Base-by-base conservation (phyloP, 495 filamentous ascomycete genomes). In the Lasiosphaeria ovina region DNA sequence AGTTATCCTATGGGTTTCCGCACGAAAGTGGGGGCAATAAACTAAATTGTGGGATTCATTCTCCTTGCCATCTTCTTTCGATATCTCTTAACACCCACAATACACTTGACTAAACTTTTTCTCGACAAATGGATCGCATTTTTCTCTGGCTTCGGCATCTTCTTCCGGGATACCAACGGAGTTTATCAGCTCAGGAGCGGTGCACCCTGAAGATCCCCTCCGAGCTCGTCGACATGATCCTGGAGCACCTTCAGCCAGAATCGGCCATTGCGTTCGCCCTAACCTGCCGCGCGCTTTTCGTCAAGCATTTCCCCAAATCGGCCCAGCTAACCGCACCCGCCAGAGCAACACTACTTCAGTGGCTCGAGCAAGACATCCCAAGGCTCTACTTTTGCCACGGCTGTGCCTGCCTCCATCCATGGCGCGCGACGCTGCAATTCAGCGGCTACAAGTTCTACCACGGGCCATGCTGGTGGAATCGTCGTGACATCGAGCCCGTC, bases 251-350 rank as follows among this genome's bases (percentile, higher is more conserved):
- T 42, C 45, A 6, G 33, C 56, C 47, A 24, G 56, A 58, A 51
- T 58, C 56, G n/a, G 45, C 16, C 45, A 51, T 58, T 40, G 47
- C 56, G 16, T 51, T 58, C n/a, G 11, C 56, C 48, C 47, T 58
- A n/a, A 58, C 56, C 44, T 58, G 56, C 56, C 47, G 56, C 35
- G 3, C 45, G 4, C 35, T 51, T 12, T 58, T 38, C 35, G n/a
- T 40, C 32, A 51, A 58, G 45, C 45, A 51, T 31, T 58, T 58
- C 45, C 56, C 56, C 32, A 57, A 51, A 31, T 44, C 54, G 35
- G 14, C 54, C 47, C 44, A 62, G 54, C 36, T 62, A 44, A 57
- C 60, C 32, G 55, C 33, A 10, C 42, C 54, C 48, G 35, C 60
- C n/a, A 57, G 54, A 57, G 32, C 8, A 51, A 51, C 5, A 58